Conservation (phyloP, 208 protist genomes). For the Crithidia fasciculata region DNA sequence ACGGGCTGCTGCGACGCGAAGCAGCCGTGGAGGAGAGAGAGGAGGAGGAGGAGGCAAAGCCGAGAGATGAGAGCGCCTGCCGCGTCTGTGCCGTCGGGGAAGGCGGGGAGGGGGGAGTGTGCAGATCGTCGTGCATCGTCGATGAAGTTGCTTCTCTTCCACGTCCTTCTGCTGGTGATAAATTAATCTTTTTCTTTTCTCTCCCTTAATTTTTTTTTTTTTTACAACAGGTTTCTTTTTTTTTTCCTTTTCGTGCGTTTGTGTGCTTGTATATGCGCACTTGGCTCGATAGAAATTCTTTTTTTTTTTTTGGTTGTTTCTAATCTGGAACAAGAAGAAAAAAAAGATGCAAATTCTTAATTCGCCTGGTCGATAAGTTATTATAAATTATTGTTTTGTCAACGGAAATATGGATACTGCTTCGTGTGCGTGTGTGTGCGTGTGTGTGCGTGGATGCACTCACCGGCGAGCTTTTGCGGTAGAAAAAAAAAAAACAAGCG, state of each 20-base stretch:
- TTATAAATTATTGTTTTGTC: slow-evolving; percentile 1
- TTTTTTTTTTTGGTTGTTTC: background rate
- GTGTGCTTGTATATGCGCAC: slow-evolving; percentile 10
- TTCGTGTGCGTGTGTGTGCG: too few species aligned
- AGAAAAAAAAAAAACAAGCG: slow-evolving; percentile 4
- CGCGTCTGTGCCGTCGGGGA: slow-evolving; percentile 11
- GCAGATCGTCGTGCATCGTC: background rate
- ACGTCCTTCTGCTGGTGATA: background rate
- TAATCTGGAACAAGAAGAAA: too few species aligned
- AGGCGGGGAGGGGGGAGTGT: slow-evolving; percentile 2
- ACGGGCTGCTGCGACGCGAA: background rate
- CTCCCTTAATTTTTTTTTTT: slow-evolving; percentile 1
- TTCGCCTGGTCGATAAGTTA: too few species aligned
- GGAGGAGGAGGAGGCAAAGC: background rate
- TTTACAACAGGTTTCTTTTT: background rate
- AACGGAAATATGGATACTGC: background rate
- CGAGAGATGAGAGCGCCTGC: background rate
- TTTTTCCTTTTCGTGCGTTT: background rate
- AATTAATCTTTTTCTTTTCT: background rate
- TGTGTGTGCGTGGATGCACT: too few species aligned
- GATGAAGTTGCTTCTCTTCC: background rate
- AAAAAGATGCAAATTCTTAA: too few species aligned
- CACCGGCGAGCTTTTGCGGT: too few species aligned
- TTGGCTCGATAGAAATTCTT: background rate
- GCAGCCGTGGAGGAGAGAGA: background rate